Conservation (phyloP, 129 eudicot species). For the Flaveria trinervia region DNA sequence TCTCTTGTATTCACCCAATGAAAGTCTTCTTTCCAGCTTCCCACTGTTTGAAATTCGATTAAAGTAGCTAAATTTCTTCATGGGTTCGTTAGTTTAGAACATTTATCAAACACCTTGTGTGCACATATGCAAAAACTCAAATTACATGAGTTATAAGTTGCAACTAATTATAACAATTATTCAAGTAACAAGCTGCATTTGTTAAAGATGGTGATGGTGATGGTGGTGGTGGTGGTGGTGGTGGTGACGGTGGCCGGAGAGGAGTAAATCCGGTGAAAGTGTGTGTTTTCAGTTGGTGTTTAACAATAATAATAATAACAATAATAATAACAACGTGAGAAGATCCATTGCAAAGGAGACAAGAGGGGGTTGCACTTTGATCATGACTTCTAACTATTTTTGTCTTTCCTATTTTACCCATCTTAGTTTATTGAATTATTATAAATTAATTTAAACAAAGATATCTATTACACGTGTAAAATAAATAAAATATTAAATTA, state of each 20-base stretch:
- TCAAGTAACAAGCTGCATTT: slow-evolving; percentile 19
- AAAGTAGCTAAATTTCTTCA: slow-evolving; percentile 68
- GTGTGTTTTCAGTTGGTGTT: slow-evolving; percentile 25
- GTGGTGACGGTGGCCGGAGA: slow-evolving; percentile 25
- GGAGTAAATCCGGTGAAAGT: slow-evolving; percentile 16
- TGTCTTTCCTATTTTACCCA: slow-evolving; percentile 22
- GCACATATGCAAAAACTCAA: neutral
- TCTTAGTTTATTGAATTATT: no score
- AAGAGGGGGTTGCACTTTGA: slow-evolving; percentile 45
- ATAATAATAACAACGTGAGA: slow-evolving; percentile 51
- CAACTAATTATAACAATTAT: no score
- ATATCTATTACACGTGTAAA: no score
- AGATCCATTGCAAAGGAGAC: slow-evolving; percentile 78
- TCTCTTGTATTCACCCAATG: slow-evolving; percentile 81
- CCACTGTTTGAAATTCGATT: slow-evolving; percentile 64
- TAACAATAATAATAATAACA: neutral
- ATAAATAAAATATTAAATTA: no score
- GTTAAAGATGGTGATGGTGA: neutral
- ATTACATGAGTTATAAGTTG: neutral
- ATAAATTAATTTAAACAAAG: no score
- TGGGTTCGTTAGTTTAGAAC: slow-evolving; percentile 31
- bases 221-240: slow-evolving; percentile 1
- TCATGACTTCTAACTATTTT: slow-evolving; percentile 39
- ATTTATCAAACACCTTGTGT: slow-evolving; percentile 3
- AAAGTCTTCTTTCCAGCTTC: slow-evolving; percentile 62